These are phyloP conservation scores for Aspergillus sp. DNA, from an alignment of 2,329 filamentous ascomycete species.

Conservation along the genomic window DNA sequence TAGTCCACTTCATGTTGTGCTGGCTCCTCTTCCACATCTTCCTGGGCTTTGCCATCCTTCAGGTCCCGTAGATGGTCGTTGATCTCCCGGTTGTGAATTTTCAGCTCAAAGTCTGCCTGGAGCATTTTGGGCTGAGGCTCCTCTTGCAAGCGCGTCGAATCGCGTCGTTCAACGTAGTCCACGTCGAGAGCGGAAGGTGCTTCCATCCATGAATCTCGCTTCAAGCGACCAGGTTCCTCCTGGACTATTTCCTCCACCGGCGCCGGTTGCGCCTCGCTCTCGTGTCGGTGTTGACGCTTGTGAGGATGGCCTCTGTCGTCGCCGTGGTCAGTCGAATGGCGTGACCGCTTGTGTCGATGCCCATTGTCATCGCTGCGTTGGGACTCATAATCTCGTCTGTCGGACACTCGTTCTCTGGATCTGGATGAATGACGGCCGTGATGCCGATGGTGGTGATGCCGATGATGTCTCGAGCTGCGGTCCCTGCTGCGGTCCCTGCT, in stretches of 20 bases:
- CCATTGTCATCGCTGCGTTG: conserved; percentile 44
- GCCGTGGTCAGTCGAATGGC: conserved; percentile 47
- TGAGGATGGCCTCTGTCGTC: conserved; percentile 41
- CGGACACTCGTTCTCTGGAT: conserved; percentile 26
- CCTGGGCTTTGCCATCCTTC: conserved; percentile 48
- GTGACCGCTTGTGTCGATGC: conserved; percentile 58
- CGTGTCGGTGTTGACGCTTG: conserved; percentile 39
- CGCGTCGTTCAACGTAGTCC: conserved; percentile 63
- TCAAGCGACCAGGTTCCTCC: conserved; percentile 40
- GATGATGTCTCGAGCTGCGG: conserved; percentile 27
- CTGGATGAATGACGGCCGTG: conserved; percentile 32
- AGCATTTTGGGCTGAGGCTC: conserved; percentile 33
- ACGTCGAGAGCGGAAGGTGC: conserved; percentile 72
- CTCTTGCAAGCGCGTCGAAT: conserved; percentile 46
- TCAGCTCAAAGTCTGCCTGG: conserved; percentile 55
- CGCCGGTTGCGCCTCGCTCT: conserved; percentile 29
- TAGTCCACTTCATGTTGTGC: conserved; percentile 62
- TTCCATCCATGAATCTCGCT: conserved; percentile 92
- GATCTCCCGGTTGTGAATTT: conserved; percentile 71
- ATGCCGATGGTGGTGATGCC: conserved; percentile 24
- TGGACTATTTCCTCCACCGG: conserved; percentile 25
- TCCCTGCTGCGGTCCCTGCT: conserved; percentile 32
- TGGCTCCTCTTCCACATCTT: conserved; percentile 47
- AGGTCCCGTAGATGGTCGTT: conserved; percentile 62
- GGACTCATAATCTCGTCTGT: conserved; percentile 26